Percentiles rank a stretch among this genome's conserved stretches.
Evolutionary conservation across 2,329 filamentous ascomycete genomes (phyloP).

Genomic region (Akanthomyces uredinophilus): DNA sequence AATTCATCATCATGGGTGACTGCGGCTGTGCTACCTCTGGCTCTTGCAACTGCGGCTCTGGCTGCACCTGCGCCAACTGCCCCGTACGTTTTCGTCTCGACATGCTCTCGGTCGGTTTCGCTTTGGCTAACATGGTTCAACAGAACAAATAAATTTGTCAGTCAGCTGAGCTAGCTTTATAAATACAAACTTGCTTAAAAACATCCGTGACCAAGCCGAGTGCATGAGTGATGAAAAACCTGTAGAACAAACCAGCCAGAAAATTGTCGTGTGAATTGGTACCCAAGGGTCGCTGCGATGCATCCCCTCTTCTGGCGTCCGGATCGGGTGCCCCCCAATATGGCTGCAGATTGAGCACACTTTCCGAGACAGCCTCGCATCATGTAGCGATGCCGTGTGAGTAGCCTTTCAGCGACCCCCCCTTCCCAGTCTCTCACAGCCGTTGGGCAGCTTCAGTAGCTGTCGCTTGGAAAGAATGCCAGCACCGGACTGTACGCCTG

Average conservation of each 20-base stretch:
- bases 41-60: conserved; percentile 36
- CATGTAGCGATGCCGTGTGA: not conserved
- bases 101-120: not conserved
- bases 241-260: too few relatives aligned
- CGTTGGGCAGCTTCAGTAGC: not conserved
- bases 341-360: too few relatives aligned
- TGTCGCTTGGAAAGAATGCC: conserved; percentile 26
- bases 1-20: conserved; percentile 35
- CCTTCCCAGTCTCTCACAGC: not conserved
- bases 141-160: conserved; percentile 18
- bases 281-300: too few relatives aligned
- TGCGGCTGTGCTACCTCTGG: conserved; percentile 39
- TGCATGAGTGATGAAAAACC: too few relatives aligned
- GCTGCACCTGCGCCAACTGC: conserved; percentile 39
- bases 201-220: not conserved
- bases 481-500: conserved; percentile 27
- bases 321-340: too few relatives aligned
- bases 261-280: too few relatives aligned
- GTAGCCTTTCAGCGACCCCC: not conserved
- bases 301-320: too few relatives aligned
- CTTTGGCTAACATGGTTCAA: not conserved
- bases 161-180: conserved; percentile 20
- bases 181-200: conserved; percentile 23
- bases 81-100: conserved; percentile 30
- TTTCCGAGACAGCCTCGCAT: too few relatives aligned